Conservation (phyloP, 1,284 basidiomycete genomes). For the Schizophyllum commune region DNA sequence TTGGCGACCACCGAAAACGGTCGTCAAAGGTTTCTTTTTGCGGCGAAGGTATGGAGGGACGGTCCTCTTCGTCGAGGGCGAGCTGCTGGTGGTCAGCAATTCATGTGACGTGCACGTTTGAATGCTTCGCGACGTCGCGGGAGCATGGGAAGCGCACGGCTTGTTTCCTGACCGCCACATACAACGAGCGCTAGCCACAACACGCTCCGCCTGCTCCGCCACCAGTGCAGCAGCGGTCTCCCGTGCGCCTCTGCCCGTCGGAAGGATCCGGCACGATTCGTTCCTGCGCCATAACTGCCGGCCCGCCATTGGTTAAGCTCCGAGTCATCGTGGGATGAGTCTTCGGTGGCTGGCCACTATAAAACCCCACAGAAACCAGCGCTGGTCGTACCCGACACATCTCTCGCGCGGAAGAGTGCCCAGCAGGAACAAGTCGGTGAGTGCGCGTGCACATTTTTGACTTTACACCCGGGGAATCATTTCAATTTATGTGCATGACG, state of each 20-base stretch:
- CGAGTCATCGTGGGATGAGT: conserved; percentile 34
- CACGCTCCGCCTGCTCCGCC: not conserved
- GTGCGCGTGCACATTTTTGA: not conserved
- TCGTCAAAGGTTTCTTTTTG: not conserved
- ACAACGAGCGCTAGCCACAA: not conserved
- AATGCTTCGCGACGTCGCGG: conserved; percentile 57
- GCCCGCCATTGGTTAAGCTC: conserved; percentile 1
- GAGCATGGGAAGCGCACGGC: conserved; percentile 47
- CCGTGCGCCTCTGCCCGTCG: conserved; percentile 10
- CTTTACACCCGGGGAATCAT: not conserved
- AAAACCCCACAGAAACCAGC: conserved; percentile 12
- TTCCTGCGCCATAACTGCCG: not conserved
- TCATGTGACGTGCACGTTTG: not conserved
- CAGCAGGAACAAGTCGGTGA: not conserved
- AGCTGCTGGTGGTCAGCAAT: too few relatives aligned
- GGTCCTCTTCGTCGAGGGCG: too few relatives aligned
- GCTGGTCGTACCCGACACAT: not conserved
- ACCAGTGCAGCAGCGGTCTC: not conserved
- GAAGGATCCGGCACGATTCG: conserved; percentile 6
- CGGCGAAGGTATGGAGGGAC: too few relatives aligned
- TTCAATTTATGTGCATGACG: not conserved
- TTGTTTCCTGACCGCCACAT: conserved; percentile 19
- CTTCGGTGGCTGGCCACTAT: conserved; percentile 23
- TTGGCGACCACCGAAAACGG: not conserved
- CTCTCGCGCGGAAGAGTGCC: not conserved